A percentile compares a stretch with the other conserved stretches of the same genome.
These are phyloP conservation scores for Acanthamoeba lenticulata DNA, from an alignment of 208 protist genomes.

Conservation along the genomic window DNA sequence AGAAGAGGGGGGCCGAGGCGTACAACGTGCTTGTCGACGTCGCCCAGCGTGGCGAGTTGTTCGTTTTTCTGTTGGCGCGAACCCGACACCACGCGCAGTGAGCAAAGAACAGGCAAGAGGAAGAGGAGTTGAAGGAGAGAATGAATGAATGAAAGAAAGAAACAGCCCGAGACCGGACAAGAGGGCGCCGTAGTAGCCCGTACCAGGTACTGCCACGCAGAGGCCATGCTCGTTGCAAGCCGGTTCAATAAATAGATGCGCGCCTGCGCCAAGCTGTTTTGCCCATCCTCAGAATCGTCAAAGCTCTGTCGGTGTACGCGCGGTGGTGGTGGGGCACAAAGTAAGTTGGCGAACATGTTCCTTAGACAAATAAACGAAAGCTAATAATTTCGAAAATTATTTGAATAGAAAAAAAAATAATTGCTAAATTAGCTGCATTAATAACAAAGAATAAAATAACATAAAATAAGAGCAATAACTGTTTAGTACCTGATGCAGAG, in stretches of 20 bases:
- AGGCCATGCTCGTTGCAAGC: neutral
- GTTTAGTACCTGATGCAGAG: neutral
- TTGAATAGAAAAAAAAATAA: neutral
- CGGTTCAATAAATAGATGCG: neutral
- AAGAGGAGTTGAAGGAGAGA: too few relatives aligned
- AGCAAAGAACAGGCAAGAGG: neutral
- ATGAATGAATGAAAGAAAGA: neutral
- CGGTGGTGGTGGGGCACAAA: too few relatives aligned
- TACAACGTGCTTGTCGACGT: constrained; percentile 69
- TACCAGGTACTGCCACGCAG: neutral
- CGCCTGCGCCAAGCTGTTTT: neutral
- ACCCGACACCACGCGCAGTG: neutral
- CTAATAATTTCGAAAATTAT: neutral
- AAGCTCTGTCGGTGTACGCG: too few relatives aligned
- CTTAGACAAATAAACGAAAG: neutral
- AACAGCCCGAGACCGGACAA: neutral
- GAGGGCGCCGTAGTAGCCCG: neutral
- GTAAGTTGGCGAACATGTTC: too few relatives aligned
- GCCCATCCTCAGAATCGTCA: neutral
- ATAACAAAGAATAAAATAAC: neutral
- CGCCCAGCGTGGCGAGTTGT: constrained; percentile 73
- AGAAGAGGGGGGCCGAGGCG: neutral
- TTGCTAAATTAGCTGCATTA: neutral
- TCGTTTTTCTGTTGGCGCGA: constrained; percentile 31
- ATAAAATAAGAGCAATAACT: neutral